Evolutionary conservation across 169 alveolate genomes (phyloP), one percentile per base, ranked within the genome.

Genomic region (Plasmodium blacklocki): DNA sequence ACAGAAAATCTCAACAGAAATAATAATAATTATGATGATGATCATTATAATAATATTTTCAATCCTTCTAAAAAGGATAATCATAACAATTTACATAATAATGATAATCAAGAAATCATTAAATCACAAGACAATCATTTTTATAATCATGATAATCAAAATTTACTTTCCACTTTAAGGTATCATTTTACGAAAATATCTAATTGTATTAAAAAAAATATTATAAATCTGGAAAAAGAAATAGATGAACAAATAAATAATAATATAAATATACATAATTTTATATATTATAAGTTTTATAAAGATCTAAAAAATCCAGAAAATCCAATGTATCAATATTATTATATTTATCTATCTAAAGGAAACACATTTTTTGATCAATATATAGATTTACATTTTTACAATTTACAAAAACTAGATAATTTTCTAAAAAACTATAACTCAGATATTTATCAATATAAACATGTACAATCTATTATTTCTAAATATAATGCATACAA

Each of bases 381-480:
- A 12, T 80, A 80, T 80, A 59, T 80, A 68, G 90, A 80, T 62
- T 73, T 80, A 70, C 90, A 80, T 80, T 80, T 80, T 49, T 67
- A 43, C 49, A 80, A 80, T 39, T 7, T 80, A 29, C 66, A 70
- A 32, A 68, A 80, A 23, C 74, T 80, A 7, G 83, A 80, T 26
- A 18, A 68, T n/a, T 56, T 80, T 62, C 29, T 68, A 67, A 80
- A 50, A 70, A 52, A 49, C 18, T 71, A 43, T 12, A 68, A 80
- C 23, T 39, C 80, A 14, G 90, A 80, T 58, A 67, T 80, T 73
- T 80, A 63, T 52, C 90, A 80, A 47, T 80, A 67, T 63, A 80
- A 80, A 32, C 90, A 80, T 60, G 62, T 80, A 26, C 83, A 58
- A 67, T 80, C 90, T 14, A 73, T 80, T 54, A 80, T 80, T 80